These are phyloP conservation scores for Persicaria maculosa DNA, from an alignment of 148 eudicot genomes.

Conservation along the genomic window DNA sequence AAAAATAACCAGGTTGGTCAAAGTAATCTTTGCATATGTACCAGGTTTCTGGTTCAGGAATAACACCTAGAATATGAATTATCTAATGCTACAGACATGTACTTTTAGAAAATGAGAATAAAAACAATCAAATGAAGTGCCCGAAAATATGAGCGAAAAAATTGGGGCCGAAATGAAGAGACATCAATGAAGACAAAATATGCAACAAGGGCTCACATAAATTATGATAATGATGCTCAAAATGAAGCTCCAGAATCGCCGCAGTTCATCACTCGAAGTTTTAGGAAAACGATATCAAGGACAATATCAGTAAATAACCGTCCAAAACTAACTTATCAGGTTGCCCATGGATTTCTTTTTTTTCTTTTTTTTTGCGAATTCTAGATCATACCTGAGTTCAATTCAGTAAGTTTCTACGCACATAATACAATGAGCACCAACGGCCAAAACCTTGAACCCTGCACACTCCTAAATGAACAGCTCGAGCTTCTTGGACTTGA, in stretches of 20 bases:
- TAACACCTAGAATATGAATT: too few species aligned
- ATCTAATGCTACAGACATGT: neutral
- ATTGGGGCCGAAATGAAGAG: neutral
- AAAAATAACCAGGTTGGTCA: too few species aligned
- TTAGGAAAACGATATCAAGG: neutral
- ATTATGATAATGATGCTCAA: neutral
- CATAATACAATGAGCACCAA: conserved; percentile 1
- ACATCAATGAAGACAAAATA: neutral
- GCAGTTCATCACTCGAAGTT: neutral
- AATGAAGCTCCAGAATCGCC: neutral
- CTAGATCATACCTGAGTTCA: neutral
- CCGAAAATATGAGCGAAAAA: neutral
- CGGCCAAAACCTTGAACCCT: neutral
- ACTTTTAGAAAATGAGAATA: too few species aligned
- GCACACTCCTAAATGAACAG: conserved; percentile 41
- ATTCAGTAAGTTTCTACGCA: neutral
- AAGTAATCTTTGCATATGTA: too few species aligned
- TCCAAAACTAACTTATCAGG: neutral
- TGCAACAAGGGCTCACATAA: neutral
- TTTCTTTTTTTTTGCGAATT: neutral
- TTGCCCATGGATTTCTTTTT: too few species aligned
- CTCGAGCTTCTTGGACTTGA: conserved; percentile 48
- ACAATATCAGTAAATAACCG: neutral
- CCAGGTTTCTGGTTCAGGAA: neutral
- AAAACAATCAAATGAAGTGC: neutral